Evolutionary conservation across 768 basidiomycete species (phyloP).

Genomic region (Strobilomyces echinocephalus): DNA sequence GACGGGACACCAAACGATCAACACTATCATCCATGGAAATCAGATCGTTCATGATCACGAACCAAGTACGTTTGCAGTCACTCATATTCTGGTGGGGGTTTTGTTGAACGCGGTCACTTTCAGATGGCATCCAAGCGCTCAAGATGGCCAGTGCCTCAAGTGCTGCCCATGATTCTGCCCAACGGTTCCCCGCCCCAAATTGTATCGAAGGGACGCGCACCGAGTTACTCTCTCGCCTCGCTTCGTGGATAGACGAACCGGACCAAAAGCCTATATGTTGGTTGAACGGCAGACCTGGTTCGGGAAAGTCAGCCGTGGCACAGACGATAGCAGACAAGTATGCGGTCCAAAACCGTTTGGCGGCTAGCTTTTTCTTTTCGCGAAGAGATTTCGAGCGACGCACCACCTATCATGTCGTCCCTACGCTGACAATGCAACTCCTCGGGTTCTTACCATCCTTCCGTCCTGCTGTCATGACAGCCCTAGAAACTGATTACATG

Average conservation of each 20-base stretch:
- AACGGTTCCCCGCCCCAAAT: conserved; percentile 18
- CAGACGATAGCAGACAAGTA: conserved; percentile 31
- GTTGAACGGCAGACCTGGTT: conserved; percentile 25
- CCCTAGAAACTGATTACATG: conserved; percentile 23
- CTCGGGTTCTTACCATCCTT: conserved; percentile 18
- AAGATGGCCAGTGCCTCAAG: conserved; percentile 16
- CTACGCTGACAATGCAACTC: conserved; percentile 32
- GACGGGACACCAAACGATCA: conserved; percentile 16
- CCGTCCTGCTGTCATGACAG: conserved; percentile 18
- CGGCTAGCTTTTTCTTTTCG: conserved; percentile 36
- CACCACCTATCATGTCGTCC: conserved; percentile 21
- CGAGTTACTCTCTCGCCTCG: conserved; percentile 15
- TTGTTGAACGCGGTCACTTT: neutral
- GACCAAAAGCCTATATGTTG: conserved; percentile 17
- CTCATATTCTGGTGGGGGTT: no score
- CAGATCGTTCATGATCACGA: conserved; percentile 14
- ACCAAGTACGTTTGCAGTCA: neutral
- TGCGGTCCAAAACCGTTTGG: conserved; percentile 18
- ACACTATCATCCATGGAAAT: conserved; percentile 17
- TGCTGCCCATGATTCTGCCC: conserved; percentile 18
- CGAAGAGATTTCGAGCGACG: conserved; percentile 24
- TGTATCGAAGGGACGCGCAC: conserved; percentile 22
- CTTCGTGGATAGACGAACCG: conserved; percentile 12
- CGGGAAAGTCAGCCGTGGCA: conserved; percentile 27
- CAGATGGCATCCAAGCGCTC: conserved; percentile 14